Base-by-base conservation (phyloP, 305 asterid species). In the Fraxinus sp. region DNA sequence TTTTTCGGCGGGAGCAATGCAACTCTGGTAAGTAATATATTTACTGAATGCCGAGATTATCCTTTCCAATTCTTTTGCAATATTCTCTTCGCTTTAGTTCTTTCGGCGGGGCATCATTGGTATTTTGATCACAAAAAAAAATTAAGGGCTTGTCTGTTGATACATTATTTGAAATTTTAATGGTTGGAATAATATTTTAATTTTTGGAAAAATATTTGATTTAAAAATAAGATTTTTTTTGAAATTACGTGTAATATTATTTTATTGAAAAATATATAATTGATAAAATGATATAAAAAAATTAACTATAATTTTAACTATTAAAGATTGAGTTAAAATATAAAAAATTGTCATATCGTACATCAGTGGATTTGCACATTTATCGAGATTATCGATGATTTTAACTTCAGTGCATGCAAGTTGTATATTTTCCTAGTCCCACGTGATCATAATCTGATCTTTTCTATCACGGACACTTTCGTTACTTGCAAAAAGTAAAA, bases 1-100 rank as follows among this genome's bases (percentile, higher is more conserved):
- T 71, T 90, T 91, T 92, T 89, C 86, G 94, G 97, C 91, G 98
- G 95, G 91, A 90, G 90, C 76, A 94, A 92, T 81, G 86, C 89
- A 36, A 85, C 88, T 84, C 86, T 83, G 94, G 98, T 94, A 88
- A 82, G 89, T 75, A 24, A 33, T 83, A 39, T 20, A 7, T 71
- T 74, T 36, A 10, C 35, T 4, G 18, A 41, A 49, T 32, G 9
- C 1, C 5, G 9, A 35, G 37, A 32, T 6, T 0, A 8, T 32
- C 39, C 24, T 72, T 16, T 10, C 44, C 44, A 37, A 8, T 37
- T 37, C 44, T 8, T 37, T 37, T 7, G 44, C 11, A 37, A 8
- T 37, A 37, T 1, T 1, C 10, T 7, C 11, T 41, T 41, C 49
- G 0, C 3, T 41, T 4, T 10, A 41, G 49, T 41, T 41, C 49